Conservation (phyloP, 2,329 filamentous ascomycete species). For the Graphilbum sp. region DNA sequence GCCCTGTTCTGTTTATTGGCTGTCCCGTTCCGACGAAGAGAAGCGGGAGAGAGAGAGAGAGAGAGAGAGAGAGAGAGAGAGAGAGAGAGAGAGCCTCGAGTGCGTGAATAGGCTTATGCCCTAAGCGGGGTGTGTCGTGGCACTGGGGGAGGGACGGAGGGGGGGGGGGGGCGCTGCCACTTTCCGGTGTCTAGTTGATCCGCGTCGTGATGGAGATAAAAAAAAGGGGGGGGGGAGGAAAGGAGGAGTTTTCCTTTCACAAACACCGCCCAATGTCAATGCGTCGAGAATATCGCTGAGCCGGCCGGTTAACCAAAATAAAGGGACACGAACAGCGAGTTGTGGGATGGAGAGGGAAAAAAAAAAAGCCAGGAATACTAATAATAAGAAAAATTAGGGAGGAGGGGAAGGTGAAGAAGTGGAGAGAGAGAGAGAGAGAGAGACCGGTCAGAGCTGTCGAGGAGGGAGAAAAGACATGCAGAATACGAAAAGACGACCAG, state of each 20-base stretch:
- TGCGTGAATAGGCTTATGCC: neutral
- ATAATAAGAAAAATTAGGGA: neutral
- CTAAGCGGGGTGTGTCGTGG: neutral
- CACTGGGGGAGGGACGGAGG: too few species aligned
- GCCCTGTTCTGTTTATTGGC: too few species aligned
- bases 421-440: neutral
- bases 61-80: neutral
- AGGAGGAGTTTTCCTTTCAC: neutral
- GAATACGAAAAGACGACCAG: neutral
- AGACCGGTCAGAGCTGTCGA: neutral
- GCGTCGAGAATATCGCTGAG: too few species aligned
- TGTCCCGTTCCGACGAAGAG: too few species aligned
- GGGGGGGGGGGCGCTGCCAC: too few species aligned
- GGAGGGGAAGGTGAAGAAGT: neutral
- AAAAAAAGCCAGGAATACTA: neutral
- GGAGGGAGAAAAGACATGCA: neutral
- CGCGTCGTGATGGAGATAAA: neutral
- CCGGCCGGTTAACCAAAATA: too few species aligned
- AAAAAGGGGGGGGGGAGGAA: neutral
- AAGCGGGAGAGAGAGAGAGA: too few species aligned
- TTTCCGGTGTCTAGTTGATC: constrained; percentile 3
- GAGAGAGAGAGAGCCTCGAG: too few species aligned
- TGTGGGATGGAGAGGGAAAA: neutral
- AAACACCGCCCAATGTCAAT: too few species aligned
- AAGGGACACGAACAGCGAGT: neutral